These are phyloP conservation scores for Lomentospora prolificans DNA, from an alignment of 2,329 filamentous ascomycete species.

Conservation along the genomic window DNA sequence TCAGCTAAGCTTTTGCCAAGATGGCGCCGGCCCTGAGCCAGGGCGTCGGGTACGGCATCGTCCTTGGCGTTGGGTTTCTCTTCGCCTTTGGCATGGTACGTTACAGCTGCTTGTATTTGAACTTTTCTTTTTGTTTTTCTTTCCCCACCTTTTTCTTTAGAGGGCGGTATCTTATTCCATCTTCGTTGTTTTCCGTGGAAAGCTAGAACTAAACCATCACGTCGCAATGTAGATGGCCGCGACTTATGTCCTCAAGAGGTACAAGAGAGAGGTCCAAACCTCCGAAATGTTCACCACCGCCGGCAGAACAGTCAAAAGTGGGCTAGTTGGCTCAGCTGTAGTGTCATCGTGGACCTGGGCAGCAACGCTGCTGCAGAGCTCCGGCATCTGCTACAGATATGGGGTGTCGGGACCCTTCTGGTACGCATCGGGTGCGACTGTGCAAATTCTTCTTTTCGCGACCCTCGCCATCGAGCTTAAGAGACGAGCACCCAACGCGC, in stretches of 20 bases:
- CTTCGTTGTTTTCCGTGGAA: not conserved
- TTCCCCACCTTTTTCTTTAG: no score
- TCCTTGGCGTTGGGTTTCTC: slow-evolving; percentile 55
- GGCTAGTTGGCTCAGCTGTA: slow-evolving; percentile 79
- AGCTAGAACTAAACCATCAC: not conserved
- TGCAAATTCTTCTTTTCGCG: slow-evolving; percentile 83
- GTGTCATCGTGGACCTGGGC: slow-evolving; percentile 93
- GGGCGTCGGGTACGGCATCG: slow-evolving; percentile 60
- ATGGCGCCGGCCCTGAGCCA: slow-evolving; percentile 2
- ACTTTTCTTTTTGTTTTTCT: not conserved
- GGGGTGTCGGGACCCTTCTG: slow-evolving; percentile 52
- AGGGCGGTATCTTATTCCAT: not conserved
- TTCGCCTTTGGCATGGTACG: slow-evolving; percentile 27
- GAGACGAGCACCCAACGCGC: slow-evolving; percentile 75
- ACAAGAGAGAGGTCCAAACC: slow-evolving; percentile 63
- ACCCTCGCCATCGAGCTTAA: slow-evolving; percentile 87
- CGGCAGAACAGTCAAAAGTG: slow-evolving; percentile 79
- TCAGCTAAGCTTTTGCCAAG: not conserved
- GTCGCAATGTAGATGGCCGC: slow-evolving; percentile 40
- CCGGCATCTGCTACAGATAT: slow-evolving; percentile 74
- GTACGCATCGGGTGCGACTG: slow-evolving; percentile 63
- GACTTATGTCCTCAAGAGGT: slow-evolving; percentile 59
- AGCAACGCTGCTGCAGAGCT: slow-evolving; percentile 69
- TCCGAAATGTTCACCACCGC: slow-evolving; percentile 90
- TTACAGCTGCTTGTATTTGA: not conserved